Base-by-base conservation (phyloP, 2,329 filamentous ascomycete genomes). In the Alternaria viburni region DNA sequence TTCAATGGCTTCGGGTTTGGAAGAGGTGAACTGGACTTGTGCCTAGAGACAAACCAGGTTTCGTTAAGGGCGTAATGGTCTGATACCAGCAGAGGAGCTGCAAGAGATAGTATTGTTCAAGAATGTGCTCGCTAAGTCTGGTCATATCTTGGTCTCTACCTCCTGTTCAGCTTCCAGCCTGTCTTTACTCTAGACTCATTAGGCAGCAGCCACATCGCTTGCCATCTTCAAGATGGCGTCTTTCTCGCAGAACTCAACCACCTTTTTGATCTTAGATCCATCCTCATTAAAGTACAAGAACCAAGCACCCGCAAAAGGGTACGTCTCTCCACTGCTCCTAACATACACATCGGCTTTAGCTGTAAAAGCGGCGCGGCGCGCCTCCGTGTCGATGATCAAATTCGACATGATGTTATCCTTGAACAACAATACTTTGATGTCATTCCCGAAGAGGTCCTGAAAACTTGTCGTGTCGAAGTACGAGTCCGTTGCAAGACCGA, bases 231-330 rank as follows among this genome's bases (percentile, higher is more conserved):
- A 58, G 13, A 62, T 7, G 2, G 26, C 25, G 21, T 62, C 59
- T 13, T 62, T 62, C 4, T 62, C 59, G 26, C 59, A 57, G 44
- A 62, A 62, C n/a, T 62, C 59, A 28, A 62, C 26, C 11, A 62
- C 54, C 41, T 54, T 62, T 9, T 32, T 54, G 19, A 62, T 41
- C 28, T 62, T 62, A 10, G 21, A 26, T 13, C 54, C 59, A 12
- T 58, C 54, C 23, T 62, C 54, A 26, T 54, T 58, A 4, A 62
- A 62, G 17, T 62, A 58, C 59, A 62, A 58, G n/a, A 58, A 23
- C 59, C 59, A 62, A 36, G 54, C 59, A n/a, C n/a, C 25, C 47
- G 58, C 59, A n/a, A n/a, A n/a, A n/a, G 23, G 10, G 17, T 46
- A 62, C 2, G 25, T 32, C 45, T 58, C 54, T 25, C 46, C 54